Evolutionary conservation across 2,329 filamentous ascomycete species (phyloP).

Genomic region (Chaetothyriales sp.): DNA sequence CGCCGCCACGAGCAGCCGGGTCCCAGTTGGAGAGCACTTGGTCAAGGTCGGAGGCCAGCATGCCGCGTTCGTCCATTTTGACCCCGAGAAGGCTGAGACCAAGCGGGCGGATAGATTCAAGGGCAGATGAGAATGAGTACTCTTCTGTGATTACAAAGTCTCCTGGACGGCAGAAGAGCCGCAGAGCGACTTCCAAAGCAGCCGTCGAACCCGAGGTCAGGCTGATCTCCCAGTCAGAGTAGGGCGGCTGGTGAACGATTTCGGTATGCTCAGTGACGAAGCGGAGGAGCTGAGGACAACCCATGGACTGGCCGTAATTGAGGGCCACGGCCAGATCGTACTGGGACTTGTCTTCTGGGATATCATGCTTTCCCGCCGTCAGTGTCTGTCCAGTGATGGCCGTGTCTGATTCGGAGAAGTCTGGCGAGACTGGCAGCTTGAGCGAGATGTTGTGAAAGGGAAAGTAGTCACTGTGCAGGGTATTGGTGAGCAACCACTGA

Average conservation of each 20-base stretch:
- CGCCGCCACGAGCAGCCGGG: constrained; percentile 36
- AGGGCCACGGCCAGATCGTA: constrained; percentile 71
- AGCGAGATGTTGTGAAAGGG: constrained; percentile 68
- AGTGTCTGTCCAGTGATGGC: constrained; percentile 44
- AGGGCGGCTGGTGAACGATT: constrained; percentile 71
- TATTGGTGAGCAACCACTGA: neutral
- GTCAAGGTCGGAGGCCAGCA: constrained; percentile 48
- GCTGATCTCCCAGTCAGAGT: constrained; percentile 75
- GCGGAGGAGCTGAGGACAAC: constrained; percentile 71
- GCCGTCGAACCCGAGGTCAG: constrained; percentile 77
- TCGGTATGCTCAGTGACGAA: constrained; percentile 94
- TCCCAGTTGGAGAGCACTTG: constrained; percentile 52
- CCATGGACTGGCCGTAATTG: constrained; percentile 83
- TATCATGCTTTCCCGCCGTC: constrained; percentile 70
- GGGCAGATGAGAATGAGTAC: constrained; percentile 71
- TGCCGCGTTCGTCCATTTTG: constrained; percentile 50
- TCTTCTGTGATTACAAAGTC: constrained; percentile 77
- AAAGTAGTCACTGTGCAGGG: constrained; percentile 57
- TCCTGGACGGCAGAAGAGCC: constrained; percentile 62
- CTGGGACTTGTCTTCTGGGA: constrained; percentile 44
- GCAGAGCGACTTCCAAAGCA: constrained; percentile 65
- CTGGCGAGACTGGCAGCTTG: constrained; percentile 53
- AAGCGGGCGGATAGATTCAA: constrained; percentile 49
- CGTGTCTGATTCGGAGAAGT: constrained; percentile 57
- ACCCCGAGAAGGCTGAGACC: constrained; percentile 47